Evolutionary conservation across 2,329 filamentous ascomycete genomes (phyloP), one percentile per base, ranked within the genome.

Genomic region (Helotiales sp.): DNA sequence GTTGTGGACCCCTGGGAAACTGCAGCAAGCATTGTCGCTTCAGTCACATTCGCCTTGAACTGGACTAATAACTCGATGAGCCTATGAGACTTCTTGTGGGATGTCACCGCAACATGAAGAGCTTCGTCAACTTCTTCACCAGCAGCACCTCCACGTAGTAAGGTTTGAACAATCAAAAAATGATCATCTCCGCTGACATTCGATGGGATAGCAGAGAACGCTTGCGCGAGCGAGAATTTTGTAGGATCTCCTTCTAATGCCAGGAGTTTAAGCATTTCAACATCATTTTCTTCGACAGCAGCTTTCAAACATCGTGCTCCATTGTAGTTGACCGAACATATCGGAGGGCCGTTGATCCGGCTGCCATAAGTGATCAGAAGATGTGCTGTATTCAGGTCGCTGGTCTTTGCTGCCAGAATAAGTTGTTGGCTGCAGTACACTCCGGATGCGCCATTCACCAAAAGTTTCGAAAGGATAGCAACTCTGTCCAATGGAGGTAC

Each of bases 321-420:
- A 44, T 68, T 54, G 49, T 68, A 66, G 49, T 69, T 63, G 31
- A 66, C 63, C 0, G 66, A 67, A 25, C 63, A 68, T 8, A 61
- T 44, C 5, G 59, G 56, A n/a, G 19, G 10, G 3, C 47, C 42
- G 13, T 55, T 49, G 12, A 57, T 49, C 24, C 31, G 54, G 2
- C 40, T 17, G 19, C 63, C 58, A 27, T 66, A 57, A 10, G 55
- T 52, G 25, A 69, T 46, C 22, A 69, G 46, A 29, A 66, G 54
- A 24, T 63, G 59, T 12, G 65, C 61, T 22, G 66, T 56, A 5
- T 56, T 52, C n/a, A 54, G 30, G n/a, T 70, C 63, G n/a, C 64
- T 57, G 27, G 58, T 49, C 34, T 62, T 58, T 9, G 62, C 66
- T 13, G 64, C 63, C 38, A 53, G 47, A 12, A 70, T 53, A 22